phyloP scores from a whole-genome alignment of 257 asterid genomes.

The Nicotiana undulata region DNA sequence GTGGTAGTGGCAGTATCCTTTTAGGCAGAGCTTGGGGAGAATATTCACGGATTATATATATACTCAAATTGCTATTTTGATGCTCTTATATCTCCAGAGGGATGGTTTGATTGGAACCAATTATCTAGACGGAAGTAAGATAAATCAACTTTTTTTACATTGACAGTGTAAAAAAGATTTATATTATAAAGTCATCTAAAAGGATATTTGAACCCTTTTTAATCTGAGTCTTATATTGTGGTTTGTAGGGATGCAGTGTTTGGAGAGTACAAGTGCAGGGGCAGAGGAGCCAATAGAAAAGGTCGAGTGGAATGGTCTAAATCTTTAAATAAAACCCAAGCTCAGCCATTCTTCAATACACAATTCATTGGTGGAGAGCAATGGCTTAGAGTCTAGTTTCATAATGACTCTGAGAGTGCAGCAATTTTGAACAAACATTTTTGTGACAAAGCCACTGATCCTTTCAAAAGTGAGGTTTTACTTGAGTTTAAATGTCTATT shows the following conservation, averaged over 20 bases:
- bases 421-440: background rate
- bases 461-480: background rate
- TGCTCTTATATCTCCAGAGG: slow-evolving; percentile 30
- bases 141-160: background rate
- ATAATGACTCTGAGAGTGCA: background rate
- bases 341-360: slow-evolving; percentile 30
- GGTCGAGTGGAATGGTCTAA: slow-evolving; percentile 54
- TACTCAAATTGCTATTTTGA: slow-evolving; percentile 39
- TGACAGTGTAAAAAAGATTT: too few relatives aligned
- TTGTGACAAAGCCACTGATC: background rate
- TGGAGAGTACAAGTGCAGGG: slow-evolving; percentile 59
- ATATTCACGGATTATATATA: slow-evolving; percentile 37
- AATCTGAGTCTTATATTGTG: background rate
- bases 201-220: too few relatives aligned
- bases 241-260: slow-evolving; percentile 47
- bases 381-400: slow-evolving; percentile 46
- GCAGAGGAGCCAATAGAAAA: slow-evolving; percentile 54
- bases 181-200: too few relatives aligned
- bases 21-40: slow-evolving; percentile 87
- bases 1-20: slow-evolving; percentile 39
- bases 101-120: slow-evolving; percentile 62
- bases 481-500: background rate
- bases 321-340: slow-evolving; percentile 29
- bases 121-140: background rate
- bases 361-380: slow-evolving; percentile 41